phyloP scores from a whole-genome alignment of 805 yeast genomes.

The Cyberlindnera galapagoensis region DNA sequence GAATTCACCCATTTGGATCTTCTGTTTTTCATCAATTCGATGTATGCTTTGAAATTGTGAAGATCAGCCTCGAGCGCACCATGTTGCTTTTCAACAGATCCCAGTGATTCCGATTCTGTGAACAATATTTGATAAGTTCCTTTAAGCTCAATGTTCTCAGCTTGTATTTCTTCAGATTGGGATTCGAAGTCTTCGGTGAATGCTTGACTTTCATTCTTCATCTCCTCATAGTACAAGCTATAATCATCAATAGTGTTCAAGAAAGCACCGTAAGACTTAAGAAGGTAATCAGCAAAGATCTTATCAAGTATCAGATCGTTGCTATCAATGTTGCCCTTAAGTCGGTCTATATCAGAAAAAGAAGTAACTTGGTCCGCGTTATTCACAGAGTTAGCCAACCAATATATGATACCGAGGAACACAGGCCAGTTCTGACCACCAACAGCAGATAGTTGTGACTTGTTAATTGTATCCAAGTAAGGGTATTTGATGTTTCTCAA shows the following conservation, averaged over 20 bases:
- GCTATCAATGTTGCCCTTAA: conserved; percentile 22
- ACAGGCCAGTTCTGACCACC: conserved; percentile 88
- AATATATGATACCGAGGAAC: conserved; percentile 74
- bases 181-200: conserved; percentile 42
- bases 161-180: conserved; percentile 36
- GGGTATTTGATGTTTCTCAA: conserved; percentile 70
- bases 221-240: conserved; percentile 43
- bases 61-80: conserved; percentile 66
- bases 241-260: conserved; percentile 61
- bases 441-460: conserved; percentile 83
- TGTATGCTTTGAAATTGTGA: conserved; percentile 63
- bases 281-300: conserved; percentile 53
- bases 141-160: conserved; percentile 34
- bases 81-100: conserved; percentile 48
- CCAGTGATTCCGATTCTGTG: conserved; percentile 40
- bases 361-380: conserved; percentile 29
- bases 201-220: conserved; percentile 48
- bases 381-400: conserved; percentile 60
- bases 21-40: conserved; percentile 58
- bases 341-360: conserved; percentile 26
- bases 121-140: conserved; percentile 35
- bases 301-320: conserved; percentile 32
- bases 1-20: conserved; percentile 58
- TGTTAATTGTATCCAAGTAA: conserved; percentile 69
- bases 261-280: conserved; percentile 62